Percentiles rank a stretch among this genome's conserved stretches.
Conservation (phyloP, 2,329 filamentous ascomycete genomes). For the Eutypella sp. region DNA sequence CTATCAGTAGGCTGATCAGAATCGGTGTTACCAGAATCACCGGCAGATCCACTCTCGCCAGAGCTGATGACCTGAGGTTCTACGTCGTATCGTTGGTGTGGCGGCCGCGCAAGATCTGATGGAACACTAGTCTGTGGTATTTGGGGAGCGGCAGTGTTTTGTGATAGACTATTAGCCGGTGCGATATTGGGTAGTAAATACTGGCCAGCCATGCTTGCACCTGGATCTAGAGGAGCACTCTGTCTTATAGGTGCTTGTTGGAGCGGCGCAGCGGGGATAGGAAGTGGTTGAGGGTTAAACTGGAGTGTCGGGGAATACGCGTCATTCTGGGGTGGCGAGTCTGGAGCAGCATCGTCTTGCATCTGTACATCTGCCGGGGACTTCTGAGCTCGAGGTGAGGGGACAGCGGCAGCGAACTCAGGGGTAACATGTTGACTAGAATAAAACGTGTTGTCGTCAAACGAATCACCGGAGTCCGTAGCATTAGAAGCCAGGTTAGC, state of each 20-base stretch:
- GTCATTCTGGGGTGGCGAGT: conserved; percentile 29
- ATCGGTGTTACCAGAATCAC: conserved; percentile 34
- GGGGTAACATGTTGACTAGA: conserved; percentile 87
- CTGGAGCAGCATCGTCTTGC: conserved; percentile 28
- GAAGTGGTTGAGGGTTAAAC: conserved; percentile 9
- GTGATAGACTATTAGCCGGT: conserved; percentile 2
- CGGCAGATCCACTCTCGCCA: conserved; percentile 34
- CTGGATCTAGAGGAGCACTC: conserved; percentile 9
- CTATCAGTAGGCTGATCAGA: conserved; percentile 31
- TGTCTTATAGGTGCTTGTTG: conserved; percentile 7
- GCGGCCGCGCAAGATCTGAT: conserved; percentile 6
- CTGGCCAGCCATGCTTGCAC: conserved; percentile 13
- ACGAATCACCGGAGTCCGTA: conserved; percentile 68
- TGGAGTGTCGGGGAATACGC: conserved; percentile 14
- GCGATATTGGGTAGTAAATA: conserved; percentile 6
- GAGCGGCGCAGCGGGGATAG: conserved; percentile 5
- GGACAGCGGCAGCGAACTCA: conserved; percentile 46
- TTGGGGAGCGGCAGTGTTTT: conserved; percentile 6
- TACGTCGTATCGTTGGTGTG: conserved; percentile 14
- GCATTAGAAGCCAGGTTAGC: conserved; percentile 50
- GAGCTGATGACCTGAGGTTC: conserved; percentile 29
- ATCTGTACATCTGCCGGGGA: conserved; percentile 35
- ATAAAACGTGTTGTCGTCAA: conserved; percentile 93
- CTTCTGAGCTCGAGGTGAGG: conserved; percentile 45
- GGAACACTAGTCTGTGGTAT: conserved; percentile 7